These are phyloP conservation scores for Crotalaria pallida DNA, from an alignment of 306 rosid genomes.

Conservation along the genomic window DNA sequence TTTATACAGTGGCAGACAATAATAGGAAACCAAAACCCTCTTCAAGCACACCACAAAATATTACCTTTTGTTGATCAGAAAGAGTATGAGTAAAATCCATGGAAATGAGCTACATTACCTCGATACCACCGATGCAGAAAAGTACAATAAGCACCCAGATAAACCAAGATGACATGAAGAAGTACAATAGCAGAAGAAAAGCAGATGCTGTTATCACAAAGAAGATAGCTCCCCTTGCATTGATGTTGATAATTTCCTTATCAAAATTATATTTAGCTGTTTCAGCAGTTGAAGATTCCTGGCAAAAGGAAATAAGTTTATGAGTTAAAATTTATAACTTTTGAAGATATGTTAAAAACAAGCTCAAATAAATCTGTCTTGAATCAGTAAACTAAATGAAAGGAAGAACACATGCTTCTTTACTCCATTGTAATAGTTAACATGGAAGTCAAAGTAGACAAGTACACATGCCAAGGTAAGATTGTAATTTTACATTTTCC, in stretches of 20 bases:
- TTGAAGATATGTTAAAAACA: conserved; percentile 7
- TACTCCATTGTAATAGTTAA: neutral
- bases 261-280: conserved; percentile 42
- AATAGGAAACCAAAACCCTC: conserved; percentile 9
- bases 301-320: conserved; percentile 8
- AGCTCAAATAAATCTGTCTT: conserved; percentile 1
- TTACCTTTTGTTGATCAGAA: conserved; percentile 10
- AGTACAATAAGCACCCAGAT: conserved; percentile 88
- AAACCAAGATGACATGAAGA: conserved; percentile 97
- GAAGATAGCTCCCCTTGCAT: conserved; percentile 64
- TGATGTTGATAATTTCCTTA: conserved; percentile 60
- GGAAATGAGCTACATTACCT: conserved; percentile 49
- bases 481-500: neutral
- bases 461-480: neutral
- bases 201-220: conserved; percentile 78
- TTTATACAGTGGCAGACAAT: neutral
- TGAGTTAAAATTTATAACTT: neutral
- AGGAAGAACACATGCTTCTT: conserved; percentile 3
- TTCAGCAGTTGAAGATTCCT: conserved; percentile 60
- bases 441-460: neutral
- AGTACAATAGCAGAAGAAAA: conserved; percentile 73
- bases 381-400: conserved; percentile 3
- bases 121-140: conserved; percentile 90
- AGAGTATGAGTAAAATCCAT: neutral
- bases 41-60: conserved; percentile 11